Percentiles rank a stretch among this genome's conserved stretches.
Conservation (phyloP, 2,329 filamentous ascomycete genomes). For the Alternaria brassicicola region DNA sequence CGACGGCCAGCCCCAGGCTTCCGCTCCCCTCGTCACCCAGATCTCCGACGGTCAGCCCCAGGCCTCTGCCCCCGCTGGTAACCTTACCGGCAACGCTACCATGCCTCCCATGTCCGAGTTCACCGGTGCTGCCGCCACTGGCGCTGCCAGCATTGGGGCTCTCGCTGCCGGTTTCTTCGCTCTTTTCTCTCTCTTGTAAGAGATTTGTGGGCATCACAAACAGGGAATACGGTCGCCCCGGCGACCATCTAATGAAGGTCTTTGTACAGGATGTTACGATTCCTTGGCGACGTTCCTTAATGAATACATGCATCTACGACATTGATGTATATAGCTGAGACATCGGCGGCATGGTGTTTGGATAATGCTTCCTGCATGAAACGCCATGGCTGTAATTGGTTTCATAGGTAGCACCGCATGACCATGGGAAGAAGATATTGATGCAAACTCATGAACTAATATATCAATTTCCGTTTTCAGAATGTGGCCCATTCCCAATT, state of each 20-base stretch:
- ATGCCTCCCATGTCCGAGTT: constrained; percentile 26
- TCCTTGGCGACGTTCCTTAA: constrained; percentile 17
- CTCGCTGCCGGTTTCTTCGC: constrained; percentile 38
- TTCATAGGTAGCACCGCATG: not conserved
- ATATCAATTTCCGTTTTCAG: too few species aligned
- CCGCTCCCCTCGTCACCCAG: constrained; percentile 24
- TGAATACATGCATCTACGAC: constrained; percentile 7
- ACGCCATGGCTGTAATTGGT: not conserved
- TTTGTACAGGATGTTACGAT: constrained; percentile 7
- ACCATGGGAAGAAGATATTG: not conserved
- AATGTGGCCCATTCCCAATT: too few species aligned
- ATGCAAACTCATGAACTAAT: not conserved
- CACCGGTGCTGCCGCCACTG: constrained; percentile 40
- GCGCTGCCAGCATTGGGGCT: constrained; percentile 29
- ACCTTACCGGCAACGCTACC: constrained; percentile 21
- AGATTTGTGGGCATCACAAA: not conserved
- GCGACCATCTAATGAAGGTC: constrained; percentile 7
- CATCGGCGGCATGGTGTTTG: constrained; percentile 4
- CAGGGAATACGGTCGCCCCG: not conserved
- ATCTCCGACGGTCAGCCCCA: constrained; percentile 31
- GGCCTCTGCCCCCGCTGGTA: constrained; percentile 14
- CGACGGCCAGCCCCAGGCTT: constrained; percentile 36
- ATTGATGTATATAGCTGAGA: constrained; percentile 9
- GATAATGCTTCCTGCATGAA: not conserved
- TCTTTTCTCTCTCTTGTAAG: constrained; percentile 40